These are phyloP conservation scores for Exophiala dermatitidis DNA, from an alignment of 2,329 filamentous ascomycete genomes.

Conservation along the genomic window DNA sequence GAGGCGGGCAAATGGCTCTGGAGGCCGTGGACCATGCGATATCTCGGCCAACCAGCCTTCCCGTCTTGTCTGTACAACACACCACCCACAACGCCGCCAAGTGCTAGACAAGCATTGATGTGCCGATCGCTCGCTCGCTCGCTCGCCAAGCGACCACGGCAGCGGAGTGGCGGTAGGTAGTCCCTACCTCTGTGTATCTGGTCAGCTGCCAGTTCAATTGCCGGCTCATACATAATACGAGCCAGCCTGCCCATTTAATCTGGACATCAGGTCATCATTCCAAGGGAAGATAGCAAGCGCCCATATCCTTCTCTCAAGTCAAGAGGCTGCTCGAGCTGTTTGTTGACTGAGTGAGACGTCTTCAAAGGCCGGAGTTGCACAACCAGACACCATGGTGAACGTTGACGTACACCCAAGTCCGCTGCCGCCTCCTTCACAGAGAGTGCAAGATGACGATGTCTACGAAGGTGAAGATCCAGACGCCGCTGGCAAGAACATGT, in stretches of 20 bases:
- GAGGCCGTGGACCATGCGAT: neutral
- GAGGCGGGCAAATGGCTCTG: neutral
- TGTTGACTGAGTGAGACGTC: neutral
- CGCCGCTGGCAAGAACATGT: conserved; percentile 29
- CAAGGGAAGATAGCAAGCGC: no score
- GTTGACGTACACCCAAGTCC: conserved; percentile 12
- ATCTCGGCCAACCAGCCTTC: neutral
- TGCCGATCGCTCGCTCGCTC: conserved; percentile 7
- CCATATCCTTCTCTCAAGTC: no score
- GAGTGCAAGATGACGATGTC: conserved; percentile 3
- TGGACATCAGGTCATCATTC: no score
- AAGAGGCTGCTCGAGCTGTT: no score
- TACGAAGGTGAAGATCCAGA: conserved; percentile 3
- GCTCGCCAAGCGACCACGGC: neutral
- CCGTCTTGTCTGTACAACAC: neutral
- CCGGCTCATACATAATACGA: no score
- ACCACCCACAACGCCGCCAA: neutral
- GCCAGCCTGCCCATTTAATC: no score
- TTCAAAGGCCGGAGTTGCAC: neutral
- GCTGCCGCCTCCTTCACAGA: neutral
- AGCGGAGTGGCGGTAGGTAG: neutral
- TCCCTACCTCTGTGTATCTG: neutral
- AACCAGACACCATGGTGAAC: conserved; percentile 13
- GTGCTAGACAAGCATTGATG: neutral
- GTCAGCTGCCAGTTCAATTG: neutral